Evolutionary conservation across 257 asterid species (phyloP), one percentile per base, ranked within the genome.

Genomic region (Primulina tabacum): DNA sequence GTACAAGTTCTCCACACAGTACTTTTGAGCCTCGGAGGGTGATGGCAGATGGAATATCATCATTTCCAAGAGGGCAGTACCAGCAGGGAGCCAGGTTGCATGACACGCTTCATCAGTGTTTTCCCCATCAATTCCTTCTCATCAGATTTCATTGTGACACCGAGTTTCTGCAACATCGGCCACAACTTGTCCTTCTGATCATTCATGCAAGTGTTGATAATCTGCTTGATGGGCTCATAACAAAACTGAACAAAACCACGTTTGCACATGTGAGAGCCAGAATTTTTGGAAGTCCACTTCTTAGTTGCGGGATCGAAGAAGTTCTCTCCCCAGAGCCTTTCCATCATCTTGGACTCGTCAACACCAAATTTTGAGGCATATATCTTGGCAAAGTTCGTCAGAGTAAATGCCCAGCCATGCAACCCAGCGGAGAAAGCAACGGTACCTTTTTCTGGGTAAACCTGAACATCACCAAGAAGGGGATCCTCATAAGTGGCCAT

Each of bases 401-500:
- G 60, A 10, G 78, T 78, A 26, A 78, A 78, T 7, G 70, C 78
- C 74, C 78, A 74, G 57, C 78, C 74, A 21, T 68, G 74, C 58
- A 68, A 24, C 37, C 78, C 78, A 20, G 77, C 77, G 3, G 75
- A 81, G 43, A 77, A 81, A 1, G 85, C 85, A 68, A 77, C 85
- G 1, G 80, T 81, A 59, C 85, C 82, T 55, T 81, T 77, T 52
- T 74, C 85, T 0, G 82, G 85, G 65, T 77, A 77, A 33, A 81
- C 85, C 76, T 67, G 77, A 35, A 74, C 80, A 75, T 81, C 85
- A 9, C 85, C 85, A 12, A 81, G 85, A 8, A 81, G 76, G 18
- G 82, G 82, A 77, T 81, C 85, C 65, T 80, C 80, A 14, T 80
- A 80, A 0, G 85, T 80, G 6, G 80, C 82, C 84, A 80, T 77